Evolutionary conservation across 1,139 yeast genomes (phyloP).

Genomic region (Scheffersomyces titani): DNA sequence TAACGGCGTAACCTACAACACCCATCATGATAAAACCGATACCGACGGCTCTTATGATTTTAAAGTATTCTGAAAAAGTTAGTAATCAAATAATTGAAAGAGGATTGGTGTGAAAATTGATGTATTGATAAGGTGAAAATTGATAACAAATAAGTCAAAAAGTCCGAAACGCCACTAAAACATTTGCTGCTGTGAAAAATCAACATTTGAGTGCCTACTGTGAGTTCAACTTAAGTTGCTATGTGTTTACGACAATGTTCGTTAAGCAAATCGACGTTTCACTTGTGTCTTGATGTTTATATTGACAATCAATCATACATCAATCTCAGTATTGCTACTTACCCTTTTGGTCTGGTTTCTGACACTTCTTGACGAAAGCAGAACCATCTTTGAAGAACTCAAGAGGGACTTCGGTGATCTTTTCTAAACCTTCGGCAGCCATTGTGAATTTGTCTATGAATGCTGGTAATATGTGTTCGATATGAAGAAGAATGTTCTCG

Average conservation of each 20-base stretch:
- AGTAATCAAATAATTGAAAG: conserved; percentile 15
- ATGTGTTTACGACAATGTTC: background rate
- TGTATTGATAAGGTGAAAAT: background rate
- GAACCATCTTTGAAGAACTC: conserved; percentile 91
- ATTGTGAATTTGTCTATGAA: conserved; percentile 17
- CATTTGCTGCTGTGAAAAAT: background rate
- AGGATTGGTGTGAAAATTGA: background rate
- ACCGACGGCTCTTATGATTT: conserved; percentile 93
- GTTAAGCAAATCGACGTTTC: no score
- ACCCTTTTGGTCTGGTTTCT: conserved; percentile 87
- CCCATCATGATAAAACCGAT: conserved; percentile 98
- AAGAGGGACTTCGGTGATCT: conserved; percentile 83
- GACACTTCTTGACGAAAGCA: conserved; percentile 86
- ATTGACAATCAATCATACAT: background rate
- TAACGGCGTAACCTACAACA: conserved; percentile 93
- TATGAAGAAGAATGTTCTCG: background rate
- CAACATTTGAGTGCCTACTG: background rate
- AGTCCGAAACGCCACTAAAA: background rate
- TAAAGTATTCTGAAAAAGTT: conserved; percentile 64
- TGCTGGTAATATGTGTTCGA: background rate
- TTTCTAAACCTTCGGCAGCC: conserved; percentile 73
- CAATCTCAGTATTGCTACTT: conserved; percentile 24
- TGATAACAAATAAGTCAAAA: background rate
- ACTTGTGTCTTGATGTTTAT: background rate
- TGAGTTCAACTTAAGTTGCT: background rate